Evolutionary conservation across 495 filamentous ascomycete species (phyloP).

Genomic region (Immersiella caudata): DNA sequence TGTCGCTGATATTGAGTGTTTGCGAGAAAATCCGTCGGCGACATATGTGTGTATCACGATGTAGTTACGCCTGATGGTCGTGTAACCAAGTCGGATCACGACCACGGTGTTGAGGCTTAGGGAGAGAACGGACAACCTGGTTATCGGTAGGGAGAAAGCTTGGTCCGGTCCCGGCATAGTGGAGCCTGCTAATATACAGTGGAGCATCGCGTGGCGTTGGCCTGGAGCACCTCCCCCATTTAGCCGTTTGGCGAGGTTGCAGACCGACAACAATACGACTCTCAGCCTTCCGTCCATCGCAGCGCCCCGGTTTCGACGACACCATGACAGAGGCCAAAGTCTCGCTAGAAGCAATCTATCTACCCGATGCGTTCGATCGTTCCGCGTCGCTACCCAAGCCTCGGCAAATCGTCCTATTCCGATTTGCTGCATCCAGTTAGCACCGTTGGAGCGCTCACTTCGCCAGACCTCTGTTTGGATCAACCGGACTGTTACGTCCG

Average conservation of each 20-base stretch:
- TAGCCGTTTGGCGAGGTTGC: slow-evolving; percentile 3
- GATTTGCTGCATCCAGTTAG: neutral
- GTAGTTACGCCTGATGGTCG: neutral
- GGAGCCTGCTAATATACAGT: slow-evolving; percentile 3
- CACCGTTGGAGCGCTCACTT: neutral
- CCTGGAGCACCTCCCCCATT: slow-evolving; percentile 6
- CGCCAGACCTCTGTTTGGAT: neutral
- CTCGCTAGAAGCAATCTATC: slow-evolving; percentile 2
- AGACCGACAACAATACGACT: slow-evolving; percentile 10
- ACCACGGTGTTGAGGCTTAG: slow-evolving; percentile 5
- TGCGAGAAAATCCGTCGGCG: neutral
- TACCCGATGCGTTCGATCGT: slow-evolving; percentile 4
- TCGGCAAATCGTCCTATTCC: slow-evolving; percentile 12
- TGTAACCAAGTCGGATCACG: neutral
- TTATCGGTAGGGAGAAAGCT: neutral
- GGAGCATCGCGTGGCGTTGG: neutral
- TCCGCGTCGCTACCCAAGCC: slow-evolving; percentile 7
- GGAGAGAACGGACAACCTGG: slow-evolving; percentile 2
- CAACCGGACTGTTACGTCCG: slow-evolving; percentile 8
- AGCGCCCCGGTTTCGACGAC: slow-evolving; percentile 2
- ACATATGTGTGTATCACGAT: neutral
- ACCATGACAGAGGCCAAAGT: slow-evolving; percentile 11
- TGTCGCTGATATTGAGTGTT: no score
- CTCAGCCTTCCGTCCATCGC: neutral
- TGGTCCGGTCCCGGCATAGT: neutral